Conservation (phyloP, 108 stramenopile species). For the Mediolabrus comicus region DNA sequence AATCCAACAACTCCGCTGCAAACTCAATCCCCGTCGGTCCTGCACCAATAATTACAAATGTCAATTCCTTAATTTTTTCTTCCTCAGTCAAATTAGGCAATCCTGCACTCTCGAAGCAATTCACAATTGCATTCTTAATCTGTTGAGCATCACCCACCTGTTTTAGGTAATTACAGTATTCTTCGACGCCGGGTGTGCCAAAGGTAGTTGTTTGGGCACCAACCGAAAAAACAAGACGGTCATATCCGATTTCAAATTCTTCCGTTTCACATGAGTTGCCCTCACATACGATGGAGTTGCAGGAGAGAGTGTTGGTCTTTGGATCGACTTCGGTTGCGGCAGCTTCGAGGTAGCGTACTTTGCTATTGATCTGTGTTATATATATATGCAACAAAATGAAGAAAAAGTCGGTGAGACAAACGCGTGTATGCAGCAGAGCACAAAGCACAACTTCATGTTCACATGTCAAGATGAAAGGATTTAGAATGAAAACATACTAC, state of each 20-base stretch:
- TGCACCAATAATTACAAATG: constrained; percentile 93
- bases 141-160: constrained; percentile 82
- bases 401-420: neutral
- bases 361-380: constrained; percentile 61
- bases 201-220: constrained; percentile 95
- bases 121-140: constrained; percentile 87
- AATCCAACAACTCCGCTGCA: constrained; percentile 92
- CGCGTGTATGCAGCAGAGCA: too few species aligned
- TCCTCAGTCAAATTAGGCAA: constrained; percentile 83
- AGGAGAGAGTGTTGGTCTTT: constrained; percentile 60
- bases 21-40: constrained; percentile 96
- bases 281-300: constrained; percentile 89
- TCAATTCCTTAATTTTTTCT: constrained; percentile 58
- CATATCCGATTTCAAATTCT: constrained; percentile 84
- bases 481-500: constrained; percentile 5
- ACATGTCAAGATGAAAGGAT: neutral
- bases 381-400: neutral
- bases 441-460: too few species aligned
- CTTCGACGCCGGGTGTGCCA: constrained; percentile 90
- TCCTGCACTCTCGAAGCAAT: constrained; percentile 94
- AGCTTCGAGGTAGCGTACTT: constrained; percentile 85
- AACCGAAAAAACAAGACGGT: constrained; percentile 85
- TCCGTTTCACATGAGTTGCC: constrained; percentile 87
- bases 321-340: constrained; percentile 81
- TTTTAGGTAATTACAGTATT: constrained; percentile 91